These are phyloP conservation scores for Eremochloa ophiuroides DNA, from an alignment of 176 grass and related monocot species.

Conservation along the genomic window DNA sequence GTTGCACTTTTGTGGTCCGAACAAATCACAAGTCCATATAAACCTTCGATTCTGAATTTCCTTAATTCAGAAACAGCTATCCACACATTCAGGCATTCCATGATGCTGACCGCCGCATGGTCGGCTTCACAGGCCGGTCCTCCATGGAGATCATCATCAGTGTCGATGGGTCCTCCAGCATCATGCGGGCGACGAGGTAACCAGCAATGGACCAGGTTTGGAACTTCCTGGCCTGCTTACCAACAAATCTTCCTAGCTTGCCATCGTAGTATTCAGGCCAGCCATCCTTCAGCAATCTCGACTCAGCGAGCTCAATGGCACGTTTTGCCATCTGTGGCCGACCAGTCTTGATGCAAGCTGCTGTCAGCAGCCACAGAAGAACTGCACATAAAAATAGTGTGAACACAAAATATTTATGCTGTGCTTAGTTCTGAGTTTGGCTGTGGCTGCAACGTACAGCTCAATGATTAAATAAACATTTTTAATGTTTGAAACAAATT, in stretches of 20 bases:
- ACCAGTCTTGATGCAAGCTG: slow-evolving; percentile 92
- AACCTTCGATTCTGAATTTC: background rate
- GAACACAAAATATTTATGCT: background rate
- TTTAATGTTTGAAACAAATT: too few species aligned
- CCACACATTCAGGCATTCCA: slow-evolving; percentile 58
- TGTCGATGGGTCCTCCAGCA: slow-evolving; percentile 88
- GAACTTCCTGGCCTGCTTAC: slow-evolving; percentile 85
- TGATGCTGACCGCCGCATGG: slow-evolving; percentile 61
- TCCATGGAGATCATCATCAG: slow-evolving; percentile 90
- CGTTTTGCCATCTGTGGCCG: slow-evolving; percentile 83
- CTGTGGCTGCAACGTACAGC: background rate
- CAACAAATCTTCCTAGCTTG: slow-evolving; percentile 71
- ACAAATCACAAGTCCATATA: background rate
- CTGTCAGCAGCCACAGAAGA: slow-evolving; percentile 89
- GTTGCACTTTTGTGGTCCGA: background rate
- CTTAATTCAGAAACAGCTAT: background rate
- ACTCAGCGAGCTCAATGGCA: slow-evolving; percentile 73
- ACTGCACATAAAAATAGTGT: slow-evolving; percentile 43
- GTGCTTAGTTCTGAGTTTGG: background rate
- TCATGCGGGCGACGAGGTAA: slow-evolving; percentile 90
- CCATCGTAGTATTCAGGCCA: slow-evolving; percentile 97
- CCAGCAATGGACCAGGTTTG: slow-evolving; percentile 94
- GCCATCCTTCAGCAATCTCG: slow-evolving; percentile 64
- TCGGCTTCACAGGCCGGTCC: slow-evolving; percentile 69
- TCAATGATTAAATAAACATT: background rate